Percentiles rank a stretch among this genome's conserved stretches.
phyloP scores from a whole-genome alignment of 768 basidiomycete genomes.

The Sarcodon sp. region DNA sequence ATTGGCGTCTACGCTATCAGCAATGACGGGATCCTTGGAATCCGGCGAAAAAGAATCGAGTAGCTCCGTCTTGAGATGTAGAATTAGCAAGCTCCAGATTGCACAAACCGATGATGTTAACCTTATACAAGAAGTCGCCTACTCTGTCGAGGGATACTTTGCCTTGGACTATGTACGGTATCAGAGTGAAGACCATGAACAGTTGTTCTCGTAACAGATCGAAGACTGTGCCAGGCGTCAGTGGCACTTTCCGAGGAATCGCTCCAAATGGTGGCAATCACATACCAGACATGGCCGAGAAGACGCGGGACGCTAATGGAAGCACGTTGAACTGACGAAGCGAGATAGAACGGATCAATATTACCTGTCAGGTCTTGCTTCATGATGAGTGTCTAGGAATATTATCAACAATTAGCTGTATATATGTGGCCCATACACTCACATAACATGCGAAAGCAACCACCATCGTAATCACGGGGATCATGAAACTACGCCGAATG shows the following conservation, averaged over 20 bases:
- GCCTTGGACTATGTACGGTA: slow-evolving; percentile 23
- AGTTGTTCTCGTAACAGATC: slow-evolving; percentile 44
- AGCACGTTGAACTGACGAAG: background rate
- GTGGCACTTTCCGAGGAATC: slow-evolving; percentile 22
- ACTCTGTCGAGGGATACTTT: slow-evolving; percentile 57
- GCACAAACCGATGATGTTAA: slow-evolving; percentile 1
- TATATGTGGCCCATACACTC: slow-evolving; percentile 9
- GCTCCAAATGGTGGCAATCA: background rate
- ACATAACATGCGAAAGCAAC: slow-evolving; percentile 50
- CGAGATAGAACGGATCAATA: background rate
- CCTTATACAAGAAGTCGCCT: slow-evolving; percentile 29
- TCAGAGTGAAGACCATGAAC: slow-evolving; percentile 17
- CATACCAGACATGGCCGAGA: slow-evolving; percentile 19
- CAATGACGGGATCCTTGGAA: slow-evolving; percentile 7
- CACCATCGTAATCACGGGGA: slow-evolving; percentile 56
- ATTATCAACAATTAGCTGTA: background rate
- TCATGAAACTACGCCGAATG: slow-evolving; percentile 28
- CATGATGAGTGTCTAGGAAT: slow-evolving; percentile 21
- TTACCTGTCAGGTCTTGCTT: slow-evolving; percentile 20
- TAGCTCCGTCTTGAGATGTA: slow-evolving; percentile 27
- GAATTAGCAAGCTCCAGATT: background rate
- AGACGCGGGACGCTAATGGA: slow-evolving; percentile 18
- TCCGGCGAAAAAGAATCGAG: slow-evolving; percentile 24
- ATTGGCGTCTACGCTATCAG: slow-evolving; percentile 5
- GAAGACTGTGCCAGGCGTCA: slow-evolving; percentile 47